Evolutionary conservation across 345 rosid species (phyloP).

Genomic region (Rhodomyrtus tomentosa): DNA sequence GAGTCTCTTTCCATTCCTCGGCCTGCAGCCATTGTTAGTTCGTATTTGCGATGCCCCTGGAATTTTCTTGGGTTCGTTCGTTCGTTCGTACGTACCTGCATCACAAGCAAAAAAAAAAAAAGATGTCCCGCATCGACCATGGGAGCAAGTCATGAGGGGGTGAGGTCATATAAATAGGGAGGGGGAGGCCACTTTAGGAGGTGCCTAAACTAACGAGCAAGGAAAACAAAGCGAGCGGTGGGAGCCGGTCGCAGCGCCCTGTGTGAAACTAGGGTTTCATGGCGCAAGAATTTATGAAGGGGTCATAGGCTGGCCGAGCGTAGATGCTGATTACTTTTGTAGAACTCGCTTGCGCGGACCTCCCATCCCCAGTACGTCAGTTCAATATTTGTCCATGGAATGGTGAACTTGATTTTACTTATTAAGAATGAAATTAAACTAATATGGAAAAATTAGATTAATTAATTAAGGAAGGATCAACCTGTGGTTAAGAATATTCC

Average conservation of each 20-base stretch:
- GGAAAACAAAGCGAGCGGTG: slow-evolving; percentile 92
- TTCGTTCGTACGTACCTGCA: too few relatives aligned
- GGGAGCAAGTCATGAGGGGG: neutral
- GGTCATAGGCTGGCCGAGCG: slow-evolving; percentile 76
- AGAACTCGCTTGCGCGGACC: slow-evolving; percentile 88
- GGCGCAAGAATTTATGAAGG: slow-evolving; percentile 86
- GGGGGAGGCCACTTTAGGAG: rapidly evolving
- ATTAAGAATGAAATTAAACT: too few relatives aligned
- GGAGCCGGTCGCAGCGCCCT: slow-evolving; percentile 55
- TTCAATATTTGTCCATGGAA: too few relatives aligned
- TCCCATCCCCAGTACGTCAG: slow-evolving; percentile 4
- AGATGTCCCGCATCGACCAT: slow-evolving; percentile 4
- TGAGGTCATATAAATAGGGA: neutral
- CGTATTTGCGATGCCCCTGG: neutral
- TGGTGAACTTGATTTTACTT: too few relatives aligned
- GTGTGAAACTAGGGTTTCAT: neutral
- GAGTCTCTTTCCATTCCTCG: neutral
- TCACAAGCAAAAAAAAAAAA: neutral
- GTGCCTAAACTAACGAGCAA: slow-evolving; percentile 98
- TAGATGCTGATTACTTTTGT: slow-evolving; percentile 84
- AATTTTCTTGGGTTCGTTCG: too few relatives aligned
- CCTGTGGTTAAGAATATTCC: too few relatives aligned
- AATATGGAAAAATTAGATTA: neutral
- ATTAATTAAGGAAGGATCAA: neutral
- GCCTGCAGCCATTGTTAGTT: neutral